phyloP scores from a whole-genome alignment of 208 protist species.

The Trypanosomatidae sp. region DNA sequence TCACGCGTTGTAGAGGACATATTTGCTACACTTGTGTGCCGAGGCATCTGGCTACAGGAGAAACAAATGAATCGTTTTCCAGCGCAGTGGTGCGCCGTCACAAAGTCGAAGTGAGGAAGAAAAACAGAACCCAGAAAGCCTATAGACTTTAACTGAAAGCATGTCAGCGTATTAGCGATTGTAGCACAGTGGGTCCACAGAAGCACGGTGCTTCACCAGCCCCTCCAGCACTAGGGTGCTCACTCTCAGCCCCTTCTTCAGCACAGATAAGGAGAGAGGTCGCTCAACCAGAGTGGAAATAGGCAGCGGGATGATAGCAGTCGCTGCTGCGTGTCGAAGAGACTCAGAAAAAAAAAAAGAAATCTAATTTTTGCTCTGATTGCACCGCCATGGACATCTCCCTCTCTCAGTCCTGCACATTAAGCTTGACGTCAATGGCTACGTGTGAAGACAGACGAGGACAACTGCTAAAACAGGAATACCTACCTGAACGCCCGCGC shows the following conservation, averaged over 20 bases:
- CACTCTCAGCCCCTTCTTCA: neutral
- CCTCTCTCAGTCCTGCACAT: neutral
- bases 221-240: neutral
- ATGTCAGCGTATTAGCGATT: too few relatives aligned
- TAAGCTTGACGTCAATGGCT: neutral
- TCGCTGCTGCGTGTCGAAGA: neutral
- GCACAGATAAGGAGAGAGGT: neutral
- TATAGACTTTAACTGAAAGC: neutral
- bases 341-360: neutral
- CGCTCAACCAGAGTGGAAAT: neutral
- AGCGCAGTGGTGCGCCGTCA: neutral
- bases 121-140: neutral
- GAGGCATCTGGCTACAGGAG: neutral
- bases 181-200: neutral
- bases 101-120: neutral
- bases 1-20: slow-evolving; percentile 8
- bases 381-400: neutral
- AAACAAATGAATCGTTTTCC: neutral
- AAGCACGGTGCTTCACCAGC: neutral
- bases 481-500: neutral
- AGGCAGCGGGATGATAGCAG: neutral
- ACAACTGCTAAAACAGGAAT: too few relatives aligned
- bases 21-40: neutral
- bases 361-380: neutral
- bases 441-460: neutral